phyloP scores from a whole-genome alignment of 2,329 filamentous ascomycete species.

The Colletotrichum gloeosporioides region DNA sequence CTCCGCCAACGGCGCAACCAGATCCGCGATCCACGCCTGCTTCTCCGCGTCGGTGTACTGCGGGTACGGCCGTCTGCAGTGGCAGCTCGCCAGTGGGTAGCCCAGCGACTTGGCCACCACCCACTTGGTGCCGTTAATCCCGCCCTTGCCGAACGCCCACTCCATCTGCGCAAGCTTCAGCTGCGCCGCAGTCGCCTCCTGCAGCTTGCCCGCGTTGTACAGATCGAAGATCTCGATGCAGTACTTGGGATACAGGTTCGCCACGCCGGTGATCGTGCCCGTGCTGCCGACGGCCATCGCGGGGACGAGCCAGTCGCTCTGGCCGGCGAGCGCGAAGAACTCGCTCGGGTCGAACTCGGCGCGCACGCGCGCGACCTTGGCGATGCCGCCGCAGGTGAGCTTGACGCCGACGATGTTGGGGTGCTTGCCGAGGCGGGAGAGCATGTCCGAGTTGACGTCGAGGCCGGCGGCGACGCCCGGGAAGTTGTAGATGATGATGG shows the following conservation, averaged over 20 bases:
- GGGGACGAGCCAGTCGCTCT: conserved; percentile 73
- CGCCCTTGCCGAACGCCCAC: conserved; percentile 62
- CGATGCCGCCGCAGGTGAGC: conserved; percentile 76
- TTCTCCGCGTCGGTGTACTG: conserved; percentile 42
- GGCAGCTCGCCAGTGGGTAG: conserved; percentile 55
- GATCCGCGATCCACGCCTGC: conserved; percentile 35
- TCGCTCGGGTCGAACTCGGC: conserved; percentile 53
- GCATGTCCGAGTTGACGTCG: conserved; percentile 71
- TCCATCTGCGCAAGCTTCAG: conserved; percentile 56
- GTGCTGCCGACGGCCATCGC: conserved; percentile 62
- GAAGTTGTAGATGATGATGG: conserved; percentile 77
- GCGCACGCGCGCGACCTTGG: conserved; percentile 69
- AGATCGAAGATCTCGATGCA: conserved; percentile 56
- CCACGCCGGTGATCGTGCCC: conserved; percentile 68
- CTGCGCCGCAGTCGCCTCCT: conserved; percentile 55
- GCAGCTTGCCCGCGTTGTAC: conserved; percentile 48
- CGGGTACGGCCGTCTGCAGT: conserved; percentile 61
- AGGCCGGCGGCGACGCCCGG: conserved; percentile 70
- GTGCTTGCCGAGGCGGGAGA: conserved; percentile 61
- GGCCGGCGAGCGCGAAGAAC: conserved; percentile 75
- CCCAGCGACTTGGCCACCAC: conserved; percentile 58
- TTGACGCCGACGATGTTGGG: conserved; percentile 74
- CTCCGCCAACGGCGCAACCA: conserved; percentile 14
- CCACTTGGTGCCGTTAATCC: conserved; percentile 67
- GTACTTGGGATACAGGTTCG: conserved; percentile 64